Base-by-base conservation (phyloP, 2,329 filamentous ascomycete genomes). In the Curvularia spicifera region DNA sequence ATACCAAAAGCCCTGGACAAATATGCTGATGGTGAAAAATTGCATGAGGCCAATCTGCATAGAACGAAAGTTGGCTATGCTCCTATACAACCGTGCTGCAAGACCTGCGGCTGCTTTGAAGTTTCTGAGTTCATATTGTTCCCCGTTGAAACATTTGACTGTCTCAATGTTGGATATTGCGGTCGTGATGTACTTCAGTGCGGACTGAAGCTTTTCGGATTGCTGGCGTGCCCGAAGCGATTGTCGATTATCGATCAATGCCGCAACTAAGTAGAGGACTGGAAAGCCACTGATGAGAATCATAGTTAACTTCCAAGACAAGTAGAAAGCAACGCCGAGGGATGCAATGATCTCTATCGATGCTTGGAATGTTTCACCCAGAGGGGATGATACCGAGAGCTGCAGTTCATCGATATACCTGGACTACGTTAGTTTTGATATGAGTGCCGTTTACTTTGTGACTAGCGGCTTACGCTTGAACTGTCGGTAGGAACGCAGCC, bases 1-100 rank as follows among this genome's bases (percentile, higher is more conserved):
- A 67, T 93, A 96, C 86, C 91, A 97, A 70, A 98, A 97, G 0
- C 93, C 93, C 56, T 93, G 85, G 0, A 96, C 89, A 65, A 98
- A 97, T 73, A 97, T 87, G 1, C 82, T 83, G 3, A 92, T 84
- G 29, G 89, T 87, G 79, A 93, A 87, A 65, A 96, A 85, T 46
- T 89, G 88, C 51, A 91, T 83, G 47, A 90, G 85, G 0, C 88
- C 88, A 70, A 91, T 87, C 70, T 97, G 93, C 3, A 87, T 72
- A 0, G 90, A 87, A 64, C 87, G 90, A 15, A 86, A 83, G 45
- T 85, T 82, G 0, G 89, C 89, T 71, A 94, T 91, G 15, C 84
- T 78, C 10, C 87, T 78, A 58, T 92, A 96, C 51, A 85, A 83
- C 1, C 74, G 76, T 22, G 86, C 86, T 0, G 91, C 88, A 6